Conservation (phyloP, 2,329 filamentous ascomycete genomes). For the Graphilbum ipis-grandicollis region DNA sequence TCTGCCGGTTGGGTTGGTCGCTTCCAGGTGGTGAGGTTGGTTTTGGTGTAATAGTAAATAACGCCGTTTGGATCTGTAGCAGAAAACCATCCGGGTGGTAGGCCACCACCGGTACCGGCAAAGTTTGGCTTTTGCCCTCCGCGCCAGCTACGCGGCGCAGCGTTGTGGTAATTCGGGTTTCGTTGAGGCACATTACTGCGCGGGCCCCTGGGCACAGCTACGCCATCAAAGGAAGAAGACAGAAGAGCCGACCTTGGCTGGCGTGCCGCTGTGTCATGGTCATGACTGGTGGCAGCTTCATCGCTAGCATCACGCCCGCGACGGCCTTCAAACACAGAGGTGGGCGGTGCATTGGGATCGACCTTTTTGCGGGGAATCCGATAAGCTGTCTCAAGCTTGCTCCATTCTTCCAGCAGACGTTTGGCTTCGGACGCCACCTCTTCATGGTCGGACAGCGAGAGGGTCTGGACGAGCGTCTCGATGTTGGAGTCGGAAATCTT, state of each 20-base stretch:
- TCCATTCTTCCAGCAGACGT: slow-evolving; percentile 67
- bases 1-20: slow-evolving; percentile 54
- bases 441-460: slow-evolving; percentile 53
- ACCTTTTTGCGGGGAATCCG: slow-evolving; percentile 82
- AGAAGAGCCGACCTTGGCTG: not conserved
- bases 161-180: slow-evolving; percentile 29
- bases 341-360: slow-evolving; percentile 43
- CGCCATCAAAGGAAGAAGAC: slow-evolving; percentile 21
- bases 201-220: slow-evolving; percentile 38
- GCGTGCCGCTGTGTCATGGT: slow-evolving; percentile 3
- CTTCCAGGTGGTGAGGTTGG: slow-evolving; percentile 66
- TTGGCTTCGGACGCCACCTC: slow-evolving; percentile 56
- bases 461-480: slow-evolving; percentile 56
- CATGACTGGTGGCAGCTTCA: slow-evolving; percentile 15
- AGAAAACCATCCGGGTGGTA: slow-evolving; percentile 77
- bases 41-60: slow-evolving; percentile 72
- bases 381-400: slow-evolving; percentile 76
- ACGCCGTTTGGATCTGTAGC: slow-evolving; percentile 54
- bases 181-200: slow-evolving; percentile 42
- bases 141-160: slow-evolving; percentile 31
- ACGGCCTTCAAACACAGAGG: slow-evolving; percentile 38
- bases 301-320: slow-evolving; percentile 37
- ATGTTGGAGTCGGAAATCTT: slow-evolving; percentile 97
- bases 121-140: not conserved
- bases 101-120: slow-evolving; percentile 7